These are phyloP conservation scores for Melocanna baccifera DNA, from an alignment of 176 grass and related monocot species.

Conservation along the genomic window DNA sequence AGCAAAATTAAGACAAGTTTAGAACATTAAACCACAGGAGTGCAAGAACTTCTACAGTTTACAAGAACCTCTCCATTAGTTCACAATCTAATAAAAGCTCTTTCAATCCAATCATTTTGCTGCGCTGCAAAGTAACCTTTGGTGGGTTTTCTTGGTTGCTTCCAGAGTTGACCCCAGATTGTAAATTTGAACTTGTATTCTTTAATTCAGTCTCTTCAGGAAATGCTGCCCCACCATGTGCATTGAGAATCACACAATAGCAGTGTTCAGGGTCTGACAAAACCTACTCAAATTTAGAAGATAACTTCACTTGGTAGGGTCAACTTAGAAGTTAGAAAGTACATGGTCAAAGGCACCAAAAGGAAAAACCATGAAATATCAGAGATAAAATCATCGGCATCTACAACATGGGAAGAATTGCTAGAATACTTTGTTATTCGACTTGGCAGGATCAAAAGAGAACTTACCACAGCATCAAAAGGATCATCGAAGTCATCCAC, in stretches of 20 bases:
- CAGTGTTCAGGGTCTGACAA: slow-evolving; percentile 89
- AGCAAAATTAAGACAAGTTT: too few relatives aligned
- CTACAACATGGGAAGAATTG: neutral
- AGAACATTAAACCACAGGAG: too few relatives aligned
- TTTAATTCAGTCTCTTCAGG: slow-evolving; percentile 49
- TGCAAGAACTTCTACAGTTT: too few relatives aligned
- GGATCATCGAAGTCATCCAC: slow-evolving; percentile 98
- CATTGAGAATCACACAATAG: slow-evolving; percentile 96
- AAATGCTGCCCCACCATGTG: slow-evolving; percentile 93
- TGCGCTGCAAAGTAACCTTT: too few relatives aligned
- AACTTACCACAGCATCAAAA: slow-evolving; percentile 95
- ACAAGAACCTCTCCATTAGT: too few relatives aligned
- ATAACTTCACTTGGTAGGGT: neutral
- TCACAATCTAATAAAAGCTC: too few relatives aligned
- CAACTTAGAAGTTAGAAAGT: neutral
- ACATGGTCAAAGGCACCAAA: neutral
- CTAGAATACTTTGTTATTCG: neutral
- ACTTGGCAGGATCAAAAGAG: neutral
- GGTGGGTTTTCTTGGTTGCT: slow-evolving; percentile 37
- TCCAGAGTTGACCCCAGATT: slow-evolving; percentile 20
- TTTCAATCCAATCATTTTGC: too few relatives aligned
- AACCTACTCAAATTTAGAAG: slow-evolving; percentile 64
- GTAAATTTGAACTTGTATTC: slow-evolving; percentile 24
- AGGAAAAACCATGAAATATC: neutral
- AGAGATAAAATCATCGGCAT: neutral